phyloP scores from a whole-genome alignment of 257 asterid species.

The Gentiana straminea region DNA sequence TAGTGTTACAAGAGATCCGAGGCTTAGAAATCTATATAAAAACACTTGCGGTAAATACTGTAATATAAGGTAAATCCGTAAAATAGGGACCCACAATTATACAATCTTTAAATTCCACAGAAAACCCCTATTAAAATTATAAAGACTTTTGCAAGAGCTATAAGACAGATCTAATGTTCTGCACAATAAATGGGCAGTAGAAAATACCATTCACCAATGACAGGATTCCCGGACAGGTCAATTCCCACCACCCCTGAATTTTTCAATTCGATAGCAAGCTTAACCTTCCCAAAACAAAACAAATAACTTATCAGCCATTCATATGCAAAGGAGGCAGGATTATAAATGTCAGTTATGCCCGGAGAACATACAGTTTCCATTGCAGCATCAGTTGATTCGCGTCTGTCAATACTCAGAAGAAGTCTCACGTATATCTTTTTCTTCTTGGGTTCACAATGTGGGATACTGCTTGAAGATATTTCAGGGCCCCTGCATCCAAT shows the following conservation, averaged over 20 bases:
- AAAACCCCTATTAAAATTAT: too few species aligned
- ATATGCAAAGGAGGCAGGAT: background rate
- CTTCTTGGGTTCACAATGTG: conserved; percentile 21
- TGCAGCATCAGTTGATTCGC: conserved; percentile 83
- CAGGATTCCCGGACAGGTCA: conserved; percentile 92
- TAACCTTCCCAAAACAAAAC: conserved; percentile 38
- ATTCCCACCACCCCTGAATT: conserved; percentile 76
- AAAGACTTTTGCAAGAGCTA: too few species aligned
- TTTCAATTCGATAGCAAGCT: conserved; percentile 71
- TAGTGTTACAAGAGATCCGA: conserved; percentile 16
- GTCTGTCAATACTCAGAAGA: conserved; percentile 90
- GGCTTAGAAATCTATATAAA: conserved; percentile 7
- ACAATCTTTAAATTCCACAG: too few species aligned
- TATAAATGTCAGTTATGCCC: too few species aligned
- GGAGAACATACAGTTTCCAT: conserved; percentile 72
- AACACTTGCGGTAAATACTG: too few species aligned
- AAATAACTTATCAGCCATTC: conserved; percentile 10
- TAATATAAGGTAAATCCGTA: too few species aligned
- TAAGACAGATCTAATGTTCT: background rate
- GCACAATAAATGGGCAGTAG: background rate
- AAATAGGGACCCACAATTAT: too few species aligned
- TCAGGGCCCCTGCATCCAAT: conserved; percentile 18
- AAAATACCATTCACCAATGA: conserved; percentile 74
- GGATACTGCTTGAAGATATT: conserved; percentile 14
- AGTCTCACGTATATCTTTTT: conserved; percentile 73